These are phyloP conservation scores for Alternaria arborescens DNA, from an alignment of 2,329 filamentous ascomycete genomes.

Conservation along the genomic window DNA sequence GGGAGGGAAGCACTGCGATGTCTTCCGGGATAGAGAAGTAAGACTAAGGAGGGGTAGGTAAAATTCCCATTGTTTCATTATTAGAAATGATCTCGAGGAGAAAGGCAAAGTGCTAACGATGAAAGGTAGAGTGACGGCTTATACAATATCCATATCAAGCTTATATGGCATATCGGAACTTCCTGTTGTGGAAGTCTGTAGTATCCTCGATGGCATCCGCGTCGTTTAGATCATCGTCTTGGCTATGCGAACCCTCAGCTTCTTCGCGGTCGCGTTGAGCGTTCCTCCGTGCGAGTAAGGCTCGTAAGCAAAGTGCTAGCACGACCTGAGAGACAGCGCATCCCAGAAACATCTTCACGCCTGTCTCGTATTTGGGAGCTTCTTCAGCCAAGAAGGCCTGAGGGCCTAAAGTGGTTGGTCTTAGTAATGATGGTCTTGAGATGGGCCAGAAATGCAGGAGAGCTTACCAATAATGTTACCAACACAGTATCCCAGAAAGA, in stretches of 20 bases:
- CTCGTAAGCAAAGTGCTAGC: constrained; percentile 33
- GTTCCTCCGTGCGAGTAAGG: constrained; percentile 10
- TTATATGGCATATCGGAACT: constrained; percentile 9
- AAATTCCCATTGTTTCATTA: neutral
- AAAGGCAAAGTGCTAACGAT: neutral
- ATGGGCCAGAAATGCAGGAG: neutral
- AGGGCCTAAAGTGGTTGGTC: constrained; percentile 27
- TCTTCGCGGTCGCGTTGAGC: constrained; percentile 8
- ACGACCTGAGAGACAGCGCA: constrained; percentile 57
- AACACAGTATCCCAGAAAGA: constrained; percentile 57
- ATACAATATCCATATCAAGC: neutral
- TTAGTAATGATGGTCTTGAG: neutral
- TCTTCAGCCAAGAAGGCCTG: constrained; percentile 58
- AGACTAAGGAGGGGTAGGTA: neutral
- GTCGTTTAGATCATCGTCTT: neutral
- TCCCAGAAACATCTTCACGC: constrained; percentile 61
- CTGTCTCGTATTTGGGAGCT: constrained; percentile 60
- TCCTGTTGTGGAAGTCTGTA: constrained; percentile 10
- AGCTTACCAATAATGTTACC: constrained; percentile 57
- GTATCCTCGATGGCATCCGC: constrained; percentile 6
- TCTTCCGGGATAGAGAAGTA: neutral
- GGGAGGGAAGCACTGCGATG: neutral
- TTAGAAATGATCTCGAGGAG: neutral
- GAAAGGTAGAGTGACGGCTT: neutral
- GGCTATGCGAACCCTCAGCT: neutral